phyloP scores from a whole-genome alignment of 129 eudicot genomes.

The carrot (Daucus carota) region DH1_v3.0 NC_030385.2:29064501-29065000 shows the following conservation, averaged over 20 bases:
- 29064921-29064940: background rate
- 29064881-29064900: background rate
- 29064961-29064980: background rate
- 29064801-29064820: constrained; percentile 18
- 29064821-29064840: constrained; percentile 26
- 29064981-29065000: background rate
- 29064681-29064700: constrained; percentile 30
- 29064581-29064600: constrained; percentile 20
- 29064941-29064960: background rate
- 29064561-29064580: constrained; percentile 16
- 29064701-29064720: constrained; percentile 21
- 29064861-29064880: constrained; percentile 25
- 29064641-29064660: constrained; percentile 1
- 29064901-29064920: background rate
- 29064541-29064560: constrained; percentile 14
- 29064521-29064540: constrained; percentile 24
- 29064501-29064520: constrained; percentile 19
- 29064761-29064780: constrained; percentile 20
- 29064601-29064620: constrained; percentile 19
- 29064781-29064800: constrained; percentile 14
- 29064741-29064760: constrained; percentile 17
- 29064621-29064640: background rate
- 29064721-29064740: constrained; percentile 28
- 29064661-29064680: constrained; percentile 11
- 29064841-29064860: constrained; percentile 26